Base-by-base conservation (phyloP, 139 green algal genomes). In the Eudorina sp. region DNA sequence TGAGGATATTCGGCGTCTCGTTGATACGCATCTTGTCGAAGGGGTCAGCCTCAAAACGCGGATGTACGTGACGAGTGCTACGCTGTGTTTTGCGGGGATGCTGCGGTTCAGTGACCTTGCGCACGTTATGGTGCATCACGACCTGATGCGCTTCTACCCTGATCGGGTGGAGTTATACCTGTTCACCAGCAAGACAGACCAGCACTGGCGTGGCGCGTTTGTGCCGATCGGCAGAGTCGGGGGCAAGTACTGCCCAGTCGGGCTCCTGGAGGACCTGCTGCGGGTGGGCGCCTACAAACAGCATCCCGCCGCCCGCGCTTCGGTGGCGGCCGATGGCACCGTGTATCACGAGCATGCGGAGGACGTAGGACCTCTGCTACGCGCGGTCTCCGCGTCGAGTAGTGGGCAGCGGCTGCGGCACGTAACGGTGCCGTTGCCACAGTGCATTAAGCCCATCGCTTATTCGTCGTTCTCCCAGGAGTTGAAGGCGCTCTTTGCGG, bases 201-300 rank as follows among this genome's bases (percentile, higher is more conserved):
- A 81, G 45, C 29, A 60, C 29, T 60, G 45, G 29, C 27, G 27
- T 29, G 73, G 73, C 29, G 43, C 25, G 9, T 34, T 62, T 0
- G 45, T 81, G 1, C 40, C 73, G 0, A 60, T 81, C 2, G 73
- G 73, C n/a, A n/a, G n/a, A n/a, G n/a, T n/a, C n/a, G n/a, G n/a
- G n/a, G n/a, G n/a, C n/a, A n/a, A n/a, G n/a, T 81, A 19, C 73
- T 81, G 73, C 73, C 73, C 73, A 1, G 73, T 81, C 3, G 25
- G 9, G 9, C 73, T 60, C 27, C 45, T 81, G 45, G 73, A 81
- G 45, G 3, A 60, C 43, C 43, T 81, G 45, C 73, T 81, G 45
- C 4, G 4, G 3, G 41, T 25, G 0, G 70, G 70, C 23, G 2
- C 6, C 6, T 79, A 79, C 70, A n/a, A n/a, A n/a, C n/a, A n/a